Conservation (phyloP, 2,329 filamentous ascomycete species). For the Colletotrichum sp. region DNA sequence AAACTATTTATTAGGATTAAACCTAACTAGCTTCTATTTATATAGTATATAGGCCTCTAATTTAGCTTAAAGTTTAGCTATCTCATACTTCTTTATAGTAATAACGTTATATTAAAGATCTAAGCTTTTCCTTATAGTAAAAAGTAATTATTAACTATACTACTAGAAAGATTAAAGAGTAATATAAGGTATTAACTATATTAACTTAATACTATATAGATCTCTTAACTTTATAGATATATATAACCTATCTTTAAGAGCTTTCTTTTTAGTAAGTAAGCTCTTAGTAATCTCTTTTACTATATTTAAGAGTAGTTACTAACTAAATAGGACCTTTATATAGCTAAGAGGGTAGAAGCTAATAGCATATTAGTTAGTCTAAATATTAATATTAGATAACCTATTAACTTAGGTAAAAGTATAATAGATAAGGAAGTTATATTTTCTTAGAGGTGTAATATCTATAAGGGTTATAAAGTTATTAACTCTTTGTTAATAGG, state of each 20-base stretch:
- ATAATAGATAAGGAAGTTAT: no score
- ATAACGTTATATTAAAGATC: no score
- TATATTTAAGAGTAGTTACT: no score
- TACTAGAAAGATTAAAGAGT: background rate
- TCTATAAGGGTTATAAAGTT: no score
- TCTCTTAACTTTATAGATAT: background rate
- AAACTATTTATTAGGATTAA: background rate
- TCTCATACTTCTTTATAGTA: background rate
- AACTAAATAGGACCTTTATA: no score
- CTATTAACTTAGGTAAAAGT: no score
- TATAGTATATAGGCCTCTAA: background rate
- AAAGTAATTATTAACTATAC: background rate
- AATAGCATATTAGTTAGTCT: no score
- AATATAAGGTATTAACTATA: background rate
- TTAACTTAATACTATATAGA: background rate
- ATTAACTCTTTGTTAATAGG: no score
- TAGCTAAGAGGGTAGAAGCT: no score
- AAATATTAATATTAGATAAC: no score
- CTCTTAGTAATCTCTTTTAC: background rate
- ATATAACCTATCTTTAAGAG: background rate
- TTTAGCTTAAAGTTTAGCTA: background rate
- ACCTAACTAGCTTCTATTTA: background rate
- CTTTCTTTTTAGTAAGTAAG: background rate
- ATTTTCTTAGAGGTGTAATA: no score
- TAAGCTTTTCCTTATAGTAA: background rate